Base-by-base conservation (phyloP, 257 asterid species). In the Linaria vulgaris region DNA sequence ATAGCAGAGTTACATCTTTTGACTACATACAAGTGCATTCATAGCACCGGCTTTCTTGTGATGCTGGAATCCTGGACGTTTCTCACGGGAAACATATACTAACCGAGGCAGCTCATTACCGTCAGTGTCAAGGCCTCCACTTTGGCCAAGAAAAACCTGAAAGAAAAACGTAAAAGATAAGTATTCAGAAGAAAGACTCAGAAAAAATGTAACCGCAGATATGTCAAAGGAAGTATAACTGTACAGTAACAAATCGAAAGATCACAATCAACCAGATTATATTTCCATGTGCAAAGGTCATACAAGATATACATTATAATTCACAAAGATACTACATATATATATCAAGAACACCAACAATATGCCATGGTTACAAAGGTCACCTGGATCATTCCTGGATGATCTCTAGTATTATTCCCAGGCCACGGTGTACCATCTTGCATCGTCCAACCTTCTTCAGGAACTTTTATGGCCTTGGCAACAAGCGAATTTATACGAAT, bases 371-470 rank as follows among this genome's bases (percentile, higher is more conserved):
- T 52, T 34, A 57, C 49, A 19, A 43, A 63, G 63, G 59, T 78
- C 73, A 88, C 97, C 95, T 91, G 97, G 63, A 91, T 91, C 97
- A 91, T 91, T 74, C 97, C 97, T 15, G 97, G 97, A 81, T 91
- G 97, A 80, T 91, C 97, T 76, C 97, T 82, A 64, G 81, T 86
- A 80, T 91, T 88, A 81, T 91, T 88, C 76, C 97, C 97, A 71
- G 97, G 96, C 97, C 97, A 91, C 2, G 97, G 96, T 61, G 97
- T 91, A 60, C 97, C 97, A 72, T 91, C 97, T 80, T 91, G 97
- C 97, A 91, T 91, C 69, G 82, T 80, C 97, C 97, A 91, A 57
- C 97, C 97, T 76, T 88, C 97, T 66, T 91, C 97, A 71, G 97
- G 97, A 63, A 88, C 79, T 72, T 91, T 91, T 81, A 69, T 87